Conservation (phyloP, 441 rosid genomes). For the Croton laevigatus region DNA sequence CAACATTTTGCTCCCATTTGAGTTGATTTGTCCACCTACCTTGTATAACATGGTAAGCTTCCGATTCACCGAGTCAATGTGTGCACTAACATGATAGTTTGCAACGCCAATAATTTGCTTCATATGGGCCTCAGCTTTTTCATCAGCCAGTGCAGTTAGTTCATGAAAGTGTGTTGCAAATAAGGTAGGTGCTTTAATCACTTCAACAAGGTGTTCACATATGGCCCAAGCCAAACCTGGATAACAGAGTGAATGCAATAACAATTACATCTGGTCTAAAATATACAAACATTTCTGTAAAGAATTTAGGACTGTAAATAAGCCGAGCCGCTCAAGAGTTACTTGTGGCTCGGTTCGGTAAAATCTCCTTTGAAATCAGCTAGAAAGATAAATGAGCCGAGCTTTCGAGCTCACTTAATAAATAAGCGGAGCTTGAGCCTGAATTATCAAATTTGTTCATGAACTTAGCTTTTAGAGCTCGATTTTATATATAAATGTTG, state of each 20-base stretch:
- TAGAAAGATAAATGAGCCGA: too few relatives aligned
- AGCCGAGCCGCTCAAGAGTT: not conserved
- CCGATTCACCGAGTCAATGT: slow-evolving; percentile 78
- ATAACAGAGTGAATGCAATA: not conserved
- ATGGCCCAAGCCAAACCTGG: slow-evolving; percentile 99
- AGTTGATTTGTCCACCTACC: slow-evolving; percentile 41
- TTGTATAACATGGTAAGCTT: slow-evolving; percentile 97
- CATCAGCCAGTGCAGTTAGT: slow-evolving; percentile 83
- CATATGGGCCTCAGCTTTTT: slow-evolving; percentile 35
- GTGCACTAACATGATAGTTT: slow-evolving; percentile 98
- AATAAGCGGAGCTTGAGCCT: too few relatives aligned
- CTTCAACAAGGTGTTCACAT: slow-evolving; percentile 92
- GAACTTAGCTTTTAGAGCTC: too few relatives aligned
- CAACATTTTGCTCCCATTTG: not conserved
- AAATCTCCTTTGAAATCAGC: too few relatives aligned
- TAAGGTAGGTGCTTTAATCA: slow-evolving; percentile 84
- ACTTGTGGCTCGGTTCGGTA: too few relatives aligned
- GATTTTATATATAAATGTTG: too few relatives aligned
- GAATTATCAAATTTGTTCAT: too few relatives aligned
- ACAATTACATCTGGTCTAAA: not conserved
- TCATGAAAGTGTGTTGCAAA: slow-evolving; percentile 99
- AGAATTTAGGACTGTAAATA: not conserved
- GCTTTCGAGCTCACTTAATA: too few relatives aligned
- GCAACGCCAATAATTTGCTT: slow-evolving; percentile 74
- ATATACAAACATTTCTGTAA: slow-evolving; percentile 6